A percentile compares a stretch with the other conserved stretches of the same genome.
phyloP scores from a whole-genome alignment of 345 rosid species.

The Sisymbrium altissimum region DNA sequence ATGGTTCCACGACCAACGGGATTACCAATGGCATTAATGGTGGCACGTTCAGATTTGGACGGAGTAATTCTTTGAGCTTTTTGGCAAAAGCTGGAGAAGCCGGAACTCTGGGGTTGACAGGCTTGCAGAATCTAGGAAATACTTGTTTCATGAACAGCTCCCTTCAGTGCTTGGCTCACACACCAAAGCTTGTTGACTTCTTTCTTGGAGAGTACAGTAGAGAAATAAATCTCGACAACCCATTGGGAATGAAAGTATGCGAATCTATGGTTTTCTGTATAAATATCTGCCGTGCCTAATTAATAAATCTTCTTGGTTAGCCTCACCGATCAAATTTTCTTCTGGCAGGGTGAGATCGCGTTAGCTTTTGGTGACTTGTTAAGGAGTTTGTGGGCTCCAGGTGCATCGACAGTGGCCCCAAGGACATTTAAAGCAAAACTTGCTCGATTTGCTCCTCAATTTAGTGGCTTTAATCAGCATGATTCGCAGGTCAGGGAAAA shows the following conservation, averaged over 20 bases:
- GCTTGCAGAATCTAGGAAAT: constrained; percentile 97
- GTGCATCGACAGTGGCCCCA: constrained; percentile 81
- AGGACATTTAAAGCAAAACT: constrained; percentile 91
- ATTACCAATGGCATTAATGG: constrained; percentile 53
- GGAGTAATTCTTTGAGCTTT: constrained; percentile 43
- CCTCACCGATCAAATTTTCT: constrained; percentile 12
- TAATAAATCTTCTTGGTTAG: neutral
- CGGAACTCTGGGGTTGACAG: constrained; percentile 91
- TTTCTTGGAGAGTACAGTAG: constrained; percentile 83
- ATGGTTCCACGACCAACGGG: constrained; percentile 48
- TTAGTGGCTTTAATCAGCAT: constrained; percentile 96
- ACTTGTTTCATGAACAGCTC: constrained; percentile 99
- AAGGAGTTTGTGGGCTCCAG: constrained; percentile 93
- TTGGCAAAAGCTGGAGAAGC: constrained; percentile 75
- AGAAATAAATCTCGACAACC: constrained; percentile 88
- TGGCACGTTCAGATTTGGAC: constrained; percentile 44
- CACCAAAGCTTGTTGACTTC: constrained; percentile 95
- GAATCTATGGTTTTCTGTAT: constrained; percentile 20
- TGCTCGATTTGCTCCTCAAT: constrained; percentile 94
- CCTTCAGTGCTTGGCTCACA: constrained; percentile 95
- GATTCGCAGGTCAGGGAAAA: constrained; percentile 87
- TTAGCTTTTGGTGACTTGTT: constrained; percentile 88
- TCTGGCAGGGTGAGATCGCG: constrained; percentile 89
- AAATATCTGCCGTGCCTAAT: neutral
- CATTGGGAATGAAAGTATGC: constrained; percentile 93